Evolutionary conservation across 805 yeast species (phyloP), one percentile per base, ranked within the genome.

Genomic region (Nakazawaea molendinolei): DNA sequence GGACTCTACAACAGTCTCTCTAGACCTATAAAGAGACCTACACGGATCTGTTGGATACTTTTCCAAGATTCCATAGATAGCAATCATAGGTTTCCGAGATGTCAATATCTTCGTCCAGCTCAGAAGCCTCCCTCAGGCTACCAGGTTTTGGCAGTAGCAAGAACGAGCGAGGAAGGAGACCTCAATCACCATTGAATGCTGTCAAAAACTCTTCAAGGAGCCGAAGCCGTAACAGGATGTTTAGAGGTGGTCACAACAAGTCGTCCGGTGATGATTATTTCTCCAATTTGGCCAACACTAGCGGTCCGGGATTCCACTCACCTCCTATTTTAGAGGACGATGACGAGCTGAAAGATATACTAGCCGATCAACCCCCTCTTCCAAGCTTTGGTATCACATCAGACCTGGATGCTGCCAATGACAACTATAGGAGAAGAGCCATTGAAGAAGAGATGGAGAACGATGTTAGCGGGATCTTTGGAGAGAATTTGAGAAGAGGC

Each of bases 281-380:
- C 15, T 10, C 22, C 4, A 4, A 18, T 1, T 24, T 24, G 5
- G 21, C 17, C 17, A 12, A 33, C 8, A 20, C 17, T 12, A 14
- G 28, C 7, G 36, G 30, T 6, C 19, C 33, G 8, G 41, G 38
- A 10, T 20, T 27, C 28, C 36, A 38, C 13, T 33, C 37, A 5
- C 38, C 38, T 13, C 41, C 41, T 10, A 38, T 38, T 2, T 17
- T 38, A 10, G 41, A 38, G 30, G 41, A 38, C 26, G 41, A 38
- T 17, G 41, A 38, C 22, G 41, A 38, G 21, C 31, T 21, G 24
- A 17, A 15, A 4, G 41, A 38, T 21, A 18, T 30, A 4, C 19
- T 37, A 8, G 36, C 34, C 4, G 37, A 38, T 21, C 41, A 33
- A 23, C 37, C 37, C 8, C 28, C 7, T 17, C 25, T 38, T 24